Evolutionary conservation across 805 yeast species (phyloP).

Genomic region (Schwanniomyces vanrijiae): DNA sequence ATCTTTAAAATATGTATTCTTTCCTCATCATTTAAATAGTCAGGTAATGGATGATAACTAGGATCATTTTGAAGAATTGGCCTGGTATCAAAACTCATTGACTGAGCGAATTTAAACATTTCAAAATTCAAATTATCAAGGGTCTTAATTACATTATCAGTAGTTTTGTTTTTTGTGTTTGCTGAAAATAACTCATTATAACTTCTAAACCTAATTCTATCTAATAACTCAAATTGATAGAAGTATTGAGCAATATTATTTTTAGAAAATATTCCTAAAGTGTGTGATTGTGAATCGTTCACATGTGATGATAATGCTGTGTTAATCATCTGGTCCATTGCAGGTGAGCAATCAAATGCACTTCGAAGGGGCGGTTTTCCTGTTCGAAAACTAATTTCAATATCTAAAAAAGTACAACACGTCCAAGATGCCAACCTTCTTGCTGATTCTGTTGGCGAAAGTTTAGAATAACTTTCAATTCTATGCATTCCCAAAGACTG

Average conservation of each 20-base stretch:
- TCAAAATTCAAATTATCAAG: conserved; percentile 18
- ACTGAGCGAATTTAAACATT: conserved; percentile 16
- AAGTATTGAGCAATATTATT: not conserved
- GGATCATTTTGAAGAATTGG: conserved; percentile 16
- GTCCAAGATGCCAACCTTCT: conserved; percentile 26
- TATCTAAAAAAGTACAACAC: conserved; percentile 28
- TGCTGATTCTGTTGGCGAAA: conserved; percentile 12
- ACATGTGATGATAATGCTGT: conserved; percentile 9
- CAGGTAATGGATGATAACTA: not conserved
- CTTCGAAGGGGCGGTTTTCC: conserved; percentile 25
- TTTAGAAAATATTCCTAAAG: conserved; percentile 11
- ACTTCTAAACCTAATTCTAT: conserved; percentile 22
- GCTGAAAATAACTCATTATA: conserved; percentile 25
- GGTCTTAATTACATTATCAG: conserved; percentile 5
- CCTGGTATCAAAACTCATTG: conserved; percentile 18
- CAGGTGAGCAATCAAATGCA: not conserved
- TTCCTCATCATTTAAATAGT: not conserved
- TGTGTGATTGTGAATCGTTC: conserved; percentile 16
- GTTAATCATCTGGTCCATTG: not conserved
- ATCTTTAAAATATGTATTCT: conserved; percentile 9
- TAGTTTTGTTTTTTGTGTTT: conserved; percentile 10
- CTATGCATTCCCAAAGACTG: conserved; percentile 34
- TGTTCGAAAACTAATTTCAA: conserved; percentile 26
- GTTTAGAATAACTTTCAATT: conserved; percentile 11
- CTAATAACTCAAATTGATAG: conserved; percentile 6